Evolutionary conservation across 371 early-diverging fungal genomes (phyloP), one percentile per base, ranked within the genome.

Genomic region (Rhizopus delemar): DNA sequence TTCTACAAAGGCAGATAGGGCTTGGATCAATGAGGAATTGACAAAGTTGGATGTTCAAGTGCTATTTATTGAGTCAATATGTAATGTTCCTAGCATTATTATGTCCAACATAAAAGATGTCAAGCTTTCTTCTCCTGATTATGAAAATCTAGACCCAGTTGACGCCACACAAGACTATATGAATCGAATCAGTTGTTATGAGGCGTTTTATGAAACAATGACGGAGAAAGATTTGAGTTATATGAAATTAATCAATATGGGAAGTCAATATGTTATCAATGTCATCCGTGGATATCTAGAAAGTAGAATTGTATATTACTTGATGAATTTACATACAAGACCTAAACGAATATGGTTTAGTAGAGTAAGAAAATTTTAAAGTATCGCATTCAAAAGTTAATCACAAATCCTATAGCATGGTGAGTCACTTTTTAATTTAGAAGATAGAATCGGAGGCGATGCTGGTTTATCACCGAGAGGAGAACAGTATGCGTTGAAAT

Each of bases 261-360:
- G 96, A 36, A 85, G 89, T 51, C 90, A 91, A 60, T 89, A 89
- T 58, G 85, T 93, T 49, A 88, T 94, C 72, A 92, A 94, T 67
- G 83, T 86, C 59, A 90, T 94, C 58, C 88, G 87, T 51, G 96
- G 97, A 51, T 97, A 95, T 74, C 82, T 97, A 31, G 94, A 96
- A 74, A 90, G 91, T 45, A 82, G 97, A 45, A 92, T 99, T 61
- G 95, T 96, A 22, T 97, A 93, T 72, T 97, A 93, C 65, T 76
- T 97, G 53, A 98, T 98, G 97, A 99, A 99, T 73, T 83, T 99
- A 35, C 96, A 99, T 69, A 95, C 94, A 49, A 86, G 90, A 3
- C 94, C 97, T n/a, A 74, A 94, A 38, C 83, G 87, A 56, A 94
- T 99, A 56, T 94, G 94, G 78, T 91, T 99, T 59, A 90, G 89